Evolutionary conservation across 805 yeast genomes (phyloP), one percentile per base, ranked within the genome.

Genomic region (Starmerella apicola): DNA sequence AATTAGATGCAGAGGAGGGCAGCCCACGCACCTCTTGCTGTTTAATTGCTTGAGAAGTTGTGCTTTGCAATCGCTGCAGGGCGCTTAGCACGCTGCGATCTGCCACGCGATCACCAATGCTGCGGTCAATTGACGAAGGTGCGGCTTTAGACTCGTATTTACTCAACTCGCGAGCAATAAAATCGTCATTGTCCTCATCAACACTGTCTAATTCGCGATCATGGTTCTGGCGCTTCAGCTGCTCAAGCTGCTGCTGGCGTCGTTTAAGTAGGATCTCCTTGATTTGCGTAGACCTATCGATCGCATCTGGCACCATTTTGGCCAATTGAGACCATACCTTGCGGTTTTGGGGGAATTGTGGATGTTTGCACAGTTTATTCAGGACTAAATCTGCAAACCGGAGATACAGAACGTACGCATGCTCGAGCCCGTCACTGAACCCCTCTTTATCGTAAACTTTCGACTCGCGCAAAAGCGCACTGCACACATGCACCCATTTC

Each of bases 321-420:
- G 33, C 24, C 20, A 39, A 36, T 15, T 24, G 32, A 20, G 38
- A 41, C 31, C 46, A 46, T n/a, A 41, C 31, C 20, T 16, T 20
- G 30, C 33, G 37, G 26, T 54, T 51, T 19, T 41, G 41, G 45
- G 54, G 56, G 37, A 69, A 47, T 20, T 64, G 69, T 0, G 76
- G 73, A 44, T 72, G 76, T 5, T 44, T 55, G 15, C 65, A 64
- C 32, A 75, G 50, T 36, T 60, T 60, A 55, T 71, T 68, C 38
- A 69, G 64, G 24, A 73, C 61, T 35, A 75, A 60, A 43, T 78
- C 81, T 18, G 77, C 67, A 48, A 72, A 76, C 41, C 85, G 58
- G 33, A 70, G 59, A 51, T 75, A 76, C 39, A 74, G 58, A 23
- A 74, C 56, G 50, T 70, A 78, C 0, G 82, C 72, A 42, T 69